Evolutionary conservation across 352 stramenopile species (phyloP).

Genomic region (Phytopythium mirpurense): DNA sequence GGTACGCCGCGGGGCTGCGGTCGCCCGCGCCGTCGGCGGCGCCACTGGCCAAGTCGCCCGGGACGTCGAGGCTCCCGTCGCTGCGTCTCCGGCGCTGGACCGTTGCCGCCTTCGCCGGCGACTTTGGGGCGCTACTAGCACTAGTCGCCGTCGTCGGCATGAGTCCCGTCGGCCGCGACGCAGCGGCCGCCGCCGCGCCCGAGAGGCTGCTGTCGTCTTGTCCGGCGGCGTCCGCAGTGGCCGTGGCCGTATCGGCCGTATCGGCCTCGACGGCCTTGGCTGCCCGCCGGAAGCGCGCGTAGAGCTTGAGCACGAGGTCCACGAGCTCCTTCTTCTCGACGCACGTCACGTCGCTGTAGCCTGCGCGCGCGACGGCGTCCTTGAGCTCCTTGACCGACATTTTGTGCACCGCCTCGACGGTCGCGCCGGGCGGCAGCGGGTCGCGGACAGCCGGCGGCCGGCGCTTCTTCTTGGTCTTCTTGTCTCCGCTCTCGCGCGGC

Average conservation of each 20-base stretch:
- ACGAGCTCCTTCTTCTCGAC: conserved; percentile 83
- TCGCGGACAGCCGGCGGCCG: conserved; percentile 41
- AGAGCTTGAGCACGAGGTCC: conserved; percentile 78
- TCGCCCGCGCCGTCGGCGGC: background rate
- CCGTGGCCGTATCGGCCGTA: background rate
- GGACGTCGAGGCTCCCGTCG: conserved; percentile 4
- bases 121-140: background rate
- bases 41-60: background rate
- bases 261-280: conserved; percentile 25
- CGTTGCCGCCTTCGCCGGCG: background rate
- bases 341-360: conserved; percentile 65
- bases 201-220: conserved; percentile 1
- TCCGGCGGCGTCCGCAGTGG: too few species aligned
- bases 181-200: background rate
- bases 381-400: conserved; percentile 84
- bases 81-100: conserved; percentile 2
- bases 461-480: conserved; percentile 21
- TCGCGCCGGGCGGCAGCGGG: conserved; percentile 42
- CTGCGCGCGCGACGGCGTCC: conserved; percentile 55
- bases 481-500: conserved; percentile 2
- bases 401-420: conserved; percentile 56
- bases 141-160: background rate
- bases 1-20: conserved; percentile 1
- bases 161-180: conserved; percentile 1
- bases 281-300: conserved; percentile 54